Evolutionary conservation across 176 grass and related monocot genomes (phyloP), one percentile per base, ranked within the genome.

Genomic region (sorghum (Sorghum bicolor)): DNA sequence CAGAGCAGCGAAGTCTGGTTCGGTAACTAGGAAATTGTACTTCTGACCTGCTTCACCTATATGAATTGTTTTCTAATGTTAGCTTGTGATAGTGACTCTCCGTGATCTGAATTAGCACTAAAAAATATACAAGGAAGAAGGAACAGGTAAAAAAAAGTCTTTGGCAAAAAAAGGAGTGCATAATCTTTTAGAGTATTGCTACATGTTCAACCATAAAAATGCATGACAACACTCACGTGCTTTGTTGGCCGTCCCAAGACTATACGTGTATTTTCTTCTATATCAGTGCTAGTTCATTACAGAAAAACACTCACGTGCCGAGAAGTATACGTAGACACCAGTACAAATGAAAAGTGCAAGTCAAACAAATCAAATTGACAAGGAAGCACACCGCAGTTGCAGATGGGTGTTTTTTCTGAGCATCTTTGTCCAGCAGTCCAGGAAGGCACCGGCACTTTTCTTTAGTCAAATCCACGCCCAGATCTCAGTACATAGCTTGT

Each of bases 381-480:
- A 28, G 30, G 13, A 37, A 63, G 77, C 82, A 30, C 76, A 31
- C 7, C 22, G 40, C 41, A 31, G 30, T 36, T 43, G 30, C 41
- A 66, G 70, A 76, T 38, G 73, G n/a, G n/a, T n/a, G 38, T 61
- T 83, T 78, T 79, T 70, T 63, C 55, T 65, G 66, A 80, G 30
- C 29, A 69, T 31, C 53, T 25, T 24, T 58, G 57, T 60, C 22
- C 7, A n/a, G 15, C 47, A 15, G 16, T 50, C 47, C 47, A 6
- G 31, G 40, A 72, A 17, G 31, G 53, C 55, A 34, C 22, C 30
- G 77, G 17, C 40, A 29, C 19, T 39, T 74, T 34, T 70, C 29
- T 65, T 72, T 57, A 44, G 34, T 55, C 44, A 65, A 64, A 52
- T 57, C 64, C 30, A 75, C 48, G n/a, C 72, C 50, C 78, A 86